Base-by-base conservation (phyloP, 768 basidiomycete genomes). In the Tylopilus plumbeoviolaceoides region DNA sequence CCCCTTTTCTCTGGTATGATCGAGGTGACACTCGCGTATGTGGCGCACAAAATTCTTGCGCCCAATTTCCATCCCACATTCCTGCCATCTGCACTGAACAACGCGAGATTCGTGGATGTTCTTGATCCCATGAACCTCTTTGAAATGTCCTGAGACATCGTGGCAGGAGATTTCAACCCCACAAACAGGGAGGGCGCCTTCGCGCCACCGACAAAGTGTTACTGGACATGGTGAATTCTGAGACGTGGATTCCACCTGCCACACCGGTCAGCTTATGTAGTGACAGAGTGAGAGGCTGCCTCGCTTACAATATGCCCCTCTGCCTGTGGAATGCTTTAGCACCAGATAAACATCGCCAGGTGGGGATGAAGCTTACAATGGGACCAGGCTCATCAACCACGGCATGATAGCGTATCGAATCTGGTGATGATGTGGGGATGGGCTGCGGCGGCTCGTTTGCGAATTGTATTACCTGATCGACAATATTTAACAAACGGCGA, bases 31-130 rank as follows among this genome's bases (percentile, higher is more conserved):
- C 2, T 61, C 59, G 0, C 30, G 21, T 0, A 57, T 2, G 3
- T 60, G 59, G 0, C 59, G 41, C 0, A 1, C 12, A 10, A 61
- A 48, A 8, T 57, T 57, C 2, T 60, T 57, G 14, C 54, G 42
- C 2, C 1, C 2, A 7, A 5, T 0, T 1, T 7, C 0, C 23
- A 0, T 0, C 23, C 4, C 15, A 31, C 54, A 56, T 8, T n/a
- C 30, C 1, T n/a, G 18, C 50, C 59, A 60, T 0, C 0, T 18
- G 17, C 59, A 59, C 0, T 0, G 6, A 25, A 59, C 3, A 10
- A 0, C 0, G 2, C 7, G 0, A 10, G 0, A 17, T 10, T 48
- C 30, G 3, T 15, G 8, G 0, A 31, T 11, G 1, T 28, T 2
- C 14, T 27, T 51, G 21, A 61, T 46, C 0, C 18, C 11, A 11